Base-by-base conservation (phyloP, 495 filamentous ascomycete species). In the Hypoxylon crocopeplum region DNA sequence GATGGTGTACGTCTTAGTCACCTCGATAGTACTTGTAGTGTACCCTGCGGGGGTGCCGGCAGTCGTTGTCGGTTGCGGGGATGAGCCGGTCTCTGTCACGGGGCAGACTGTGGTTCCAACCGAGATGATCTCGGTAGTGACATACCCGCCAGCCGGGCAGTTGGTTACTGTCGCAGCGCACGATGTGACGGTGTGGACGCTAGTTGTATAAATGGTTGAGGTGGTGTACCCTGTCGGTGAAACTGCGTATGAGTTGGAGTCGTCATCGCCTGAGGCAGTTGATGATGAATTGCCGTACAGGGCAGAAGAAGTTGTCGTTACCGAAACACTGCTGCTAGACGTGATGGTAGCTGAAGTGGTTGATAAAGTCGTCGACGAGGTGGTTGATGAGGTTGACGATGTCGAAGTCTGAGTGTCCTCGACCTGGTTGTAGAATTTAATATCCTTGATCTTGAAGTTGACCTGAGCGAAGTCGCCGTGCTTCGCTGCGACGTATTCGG, bases 141-240 rank as follows among this genome's bases (percentile, higher is more conserved):
- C 57, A 29, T 57, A 56, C 30, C 47, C 51, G 13, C 44, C 34
- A 19, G 46, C 59, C 16, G 80, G 81, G 77, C 81, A 87, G 78
- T 84, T 69, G 53, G 81, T 85, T 57, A 88, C 82, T 34, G 74
- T 77, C 24, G 85, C 70, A 54, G 75, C 79, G 72, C 86, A 89
- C 21, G 79, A 84, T 67, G 78, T 86, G 76, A 85, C 73, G 66
- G 80, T 82, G 53, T 80, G 76, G 57, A 64, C 55, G 17, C 30
- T 66, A 33, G 67, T 59, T 12, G 67, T 36, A 36, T 67, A 68
- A 30, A 68, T 68, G 19, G 63, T 68, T 13, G 69, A 70, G 7
- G 59, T 67, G 17, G 67, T 69, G 25, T 52, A 6, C 32, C 48
- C 54, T 13, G 54, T 64, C 0, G 56, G 29, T 17, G 55, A 50